A percentile compares a stretch with the other conserved stretches of the same genome.
Conservation (phyloP, 2,329 filamentous ascomycete genomes). For the Pseudonectria foliicola region DNA sequence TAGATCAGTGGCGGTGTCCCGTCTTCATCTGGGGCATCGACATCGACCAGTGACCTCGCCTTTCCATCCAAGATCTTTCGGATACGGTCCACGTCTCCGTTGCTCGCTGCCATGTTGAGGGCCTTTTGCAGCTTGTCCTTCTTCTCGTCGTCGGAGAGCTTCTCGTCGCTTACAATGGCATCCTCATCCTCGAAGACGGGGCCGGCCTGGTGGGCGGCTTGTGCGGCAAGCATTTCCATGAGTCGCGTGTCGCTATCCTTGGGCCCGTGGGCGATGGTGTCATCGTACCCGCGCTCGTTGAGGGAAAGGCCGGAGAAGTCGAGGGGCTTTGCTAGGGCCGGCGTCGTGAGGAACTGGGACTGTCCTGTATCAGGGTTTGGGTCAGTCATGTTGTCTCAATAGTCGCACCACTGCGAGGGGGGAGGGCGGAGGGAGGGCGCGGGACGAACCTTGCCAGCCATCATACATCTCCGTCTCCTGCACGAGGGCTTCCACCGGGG, state of each 20-base stretch:
- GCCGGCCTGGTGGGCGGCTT: constrained; percentile 73
- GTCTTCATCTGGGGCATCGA: constrained; percentile 86
- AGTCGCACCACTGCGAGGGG: no score
- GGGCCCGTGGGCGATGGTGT: constrained; percentile 45
- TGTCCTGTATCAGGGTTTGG: constrained; percentile 54
- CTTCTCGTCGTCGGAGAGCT: constrained; percentile 70
- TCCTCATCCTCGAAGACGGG: constrained; percentile 72
- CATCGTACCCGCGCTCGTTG: constrained; percentile 70
- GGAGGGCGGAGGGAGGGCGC: constrained; percentile 3
- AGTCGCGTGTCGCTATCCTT: constrained; percentile 77
- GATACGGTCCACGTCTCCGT: constrained; percentile 82
- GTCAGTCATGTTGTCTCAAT: constrained; percentile 17
- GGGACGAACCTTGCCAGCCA: constrained; percentile 78
- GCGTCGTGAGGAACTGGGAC: constrained; percentile 88
- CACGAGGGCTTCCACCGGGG: constrained; percentile 55
- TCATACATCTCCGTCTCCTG: constrained; percentile 96
- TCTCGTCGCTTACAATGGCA: constrained; percentile 66
- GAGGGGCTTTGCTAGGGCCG: constrained; percentile 75
- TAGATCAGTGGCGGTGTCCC: constrained; percentile 96
- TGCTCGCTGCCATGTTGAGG: constrained; percentile 91
- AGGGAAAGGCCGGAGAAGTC: constrained; percentile 76
- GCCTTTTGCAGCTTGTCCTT: constrained; percentile 74
- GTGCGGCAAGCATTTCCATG: constrained; percentile 93
- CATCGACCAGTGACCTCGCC: constrained; percentile 68
- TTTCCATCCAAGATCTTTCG: constrained; percentile 66